A percentile compares a stretch with the other conserved stretches of the same genome.
Conservation (phyloP, 352 stramenopile genomes). For the Globisporangium orthogonon region DNA sequence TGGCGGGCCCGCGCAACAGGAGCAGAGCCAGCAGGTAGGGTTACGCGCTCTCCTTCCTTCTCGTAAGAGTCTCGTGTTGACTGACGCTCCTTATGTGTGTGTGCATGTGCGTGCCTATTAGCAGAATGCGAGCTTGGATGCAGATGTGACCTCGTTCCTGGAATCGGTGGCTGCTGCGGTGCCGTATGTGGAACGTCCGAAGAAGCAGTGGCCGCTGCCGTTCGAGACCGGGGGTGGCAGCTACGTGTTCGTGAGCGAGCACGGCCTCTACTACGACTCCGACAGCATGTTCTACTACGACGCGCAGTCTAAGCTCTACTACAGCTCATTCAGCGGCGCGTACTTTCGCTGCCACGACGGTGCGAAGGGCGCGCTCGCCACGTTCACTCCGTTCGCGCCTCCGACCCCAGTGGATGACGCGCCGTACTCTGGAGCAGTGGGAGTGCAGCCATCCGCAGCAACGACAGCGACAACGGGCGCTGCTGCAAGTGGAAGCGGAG, state of each 20-base stretch:
- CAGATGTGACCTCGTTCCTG: constrained; percentile 60
- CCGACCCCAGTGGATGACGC: constrained; percentile 43
- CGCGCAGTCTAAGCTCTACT: constrained; percentile 64
- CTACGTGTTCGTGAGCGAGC: constrained; percentile 64
- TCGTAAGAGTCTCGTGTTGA: too few species aligned
- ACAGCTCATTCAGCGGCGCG: constrained; percentile 55
- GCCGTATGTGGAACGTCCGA: constrained; percentile 42
- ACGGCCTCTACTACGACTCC: constrained; percentile 69
- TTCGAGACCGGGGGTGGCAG: constrained; percentile 76
- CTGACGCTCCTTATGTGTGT: neutral
- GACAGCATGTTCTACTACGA: constrained; percentile 87
- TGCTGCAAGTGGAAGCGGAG: neutral
- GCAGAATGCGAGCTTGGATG: constrained; percentile 18
- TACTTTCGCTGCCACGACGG: constrained; percentile 51
- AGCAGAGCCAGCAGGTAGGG: neutral
- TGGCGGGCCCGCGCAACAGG: constrained; percentile 4
- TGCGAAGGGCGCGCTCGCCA: constrained; percentile 12
- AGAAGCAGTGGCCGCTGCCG: constrained; percentile 68
- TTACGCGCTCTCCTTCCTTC: neutral
- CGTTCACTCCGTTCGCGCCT: constrained; percentile 44
- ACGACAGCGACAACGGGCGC: neutral
- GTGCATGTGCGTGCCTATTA: neutral
- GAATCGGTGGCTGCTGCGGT: constrained; percentile 50
- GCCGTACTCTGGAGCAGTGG: constrained; percentile 14
- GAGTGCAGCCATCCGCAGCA: neutral